Base-by-base conservation (phyloP, 208 protist genomes). In the Wallacemonas sp. region DNA sequence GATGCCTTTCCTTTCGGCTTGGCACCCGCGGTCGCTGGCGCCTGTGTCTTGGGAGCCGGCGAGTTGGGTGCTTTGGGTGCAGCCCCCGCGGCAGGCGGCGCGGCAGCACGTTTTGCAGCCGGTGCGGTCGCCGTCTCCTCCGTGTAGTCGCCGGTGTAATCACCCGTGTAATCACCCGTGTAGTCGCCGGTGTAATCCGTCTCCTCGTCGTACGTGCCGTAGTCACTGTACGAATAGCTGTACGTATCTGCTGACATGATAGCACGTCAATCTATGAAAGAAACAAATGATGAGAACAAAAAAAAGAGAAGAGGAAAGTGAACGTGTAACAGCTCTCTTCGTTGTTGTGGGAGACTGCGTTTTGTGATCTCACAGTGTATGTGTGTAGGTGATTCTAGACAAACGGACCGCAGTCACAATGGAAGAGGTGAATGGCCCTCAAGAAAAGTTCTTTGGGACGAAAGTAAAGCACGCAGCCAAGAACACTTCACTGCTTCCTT, bases 151-250 rank as follows among this genome's bases (percentile, higher is more conserved):
- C n/a, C 52, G 14, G 52, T 39, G 52, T 58, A 58, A 17, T 58
- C 52, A 21, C n/a, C 52, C 26, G 30, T 58, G 52, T 58, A 58
- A 29, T 12, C 38, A 21, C 38, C 34, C 29, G 9, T 27, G 12
- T 24, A 16, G 17, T 58, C 9, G 12, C 52, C 52, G 26, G 24
- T 41, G 30, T 58, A 58, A 3, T 16, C 52, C 4, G 52, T 26
- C 32, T 58, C 52, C 23, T 58, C 52, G 30, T 58, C 52, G 52
- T 58, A 58, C 11, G 52, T 21, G 14, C 52, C 32, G 52, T 58
- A 58, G 52, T 44, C 47, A 5, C 39, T 67, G 67, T 77, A 82
- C 2, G 78, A 76, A 54, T 79, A 72, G 16, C 23, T 24, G 48
- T 55, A 65, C 12, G 44, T 34, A 36, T 65, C 63, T 6, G 43